phyloP scores from a whole-genome alignment of 345 rosid species.

The Syzygium jambos region DNA sequence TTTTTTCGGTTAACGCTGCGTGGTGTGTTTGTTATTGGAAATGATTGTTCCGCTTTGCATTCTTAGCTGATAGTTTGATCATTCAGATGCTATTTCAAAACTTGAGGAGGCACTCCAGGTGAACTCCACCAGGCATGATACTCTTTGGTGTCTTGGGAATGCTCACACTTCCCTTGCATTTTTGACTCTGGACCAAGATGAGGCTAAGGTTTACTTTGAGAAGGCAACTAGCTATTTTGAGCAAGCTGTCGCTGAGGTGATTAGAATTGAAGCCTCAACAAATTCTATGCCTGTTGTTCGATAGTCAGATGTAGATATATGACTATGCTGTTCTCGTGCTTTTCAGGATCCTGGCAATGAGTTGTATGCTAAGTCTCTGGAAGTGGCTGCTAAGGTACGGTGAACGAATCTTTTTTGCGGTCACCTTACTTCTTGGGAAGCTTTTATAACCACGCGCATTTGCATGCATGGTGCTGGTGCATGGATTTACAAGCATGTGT shows the following conservation, averaged over 20 bases:
- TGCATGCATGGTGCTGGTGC: not conserved
- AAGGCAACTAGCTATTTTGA: conserved; percentile 60
- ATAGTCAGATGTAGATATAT: not conserved
- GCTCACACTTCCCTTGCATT: conserved; percentile 76
- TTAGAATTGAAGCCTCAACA: not conserved
- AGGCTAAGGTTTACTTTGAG: conserved; percentile 51
- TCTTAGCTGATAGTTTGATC: not conserved
- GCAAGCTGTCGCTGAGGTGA: conserved; percentile 70
- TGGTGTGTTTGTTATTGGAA: not conserved
- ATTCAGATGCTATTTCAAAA: conserved; percentile 68
- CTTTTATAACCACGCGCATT: not conserved
- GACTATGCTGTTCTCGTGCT: not conserved
- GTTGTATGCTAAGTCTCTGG: conserved; percentile 61
- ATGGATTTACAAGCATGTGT: not conserved
- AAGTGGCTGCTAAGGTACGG: conserved; percentile 63
- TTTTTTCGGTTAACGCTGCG: not conserved
- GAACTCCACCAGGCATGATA: conserved; percentile 50
- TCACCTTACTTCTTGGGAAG: not conserved
- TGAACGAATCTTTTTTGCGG: fast-evolving
- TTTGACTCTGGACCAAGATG: conserved; percentile 52
- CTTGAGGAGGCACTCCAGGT: conserved; percentile 76
- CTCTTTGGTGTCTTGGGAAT: conserved; percentile 89
- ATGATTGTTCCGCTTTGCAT: not conserved
- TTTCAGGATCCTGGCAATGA: conserved; percentile 74
- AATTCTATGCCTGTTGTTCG: not conserved